Evolutionary conservation across 2,329 filamentous ascomycete species (phyloP).

Genomic region (Epichloe aotearoae): DNA sequence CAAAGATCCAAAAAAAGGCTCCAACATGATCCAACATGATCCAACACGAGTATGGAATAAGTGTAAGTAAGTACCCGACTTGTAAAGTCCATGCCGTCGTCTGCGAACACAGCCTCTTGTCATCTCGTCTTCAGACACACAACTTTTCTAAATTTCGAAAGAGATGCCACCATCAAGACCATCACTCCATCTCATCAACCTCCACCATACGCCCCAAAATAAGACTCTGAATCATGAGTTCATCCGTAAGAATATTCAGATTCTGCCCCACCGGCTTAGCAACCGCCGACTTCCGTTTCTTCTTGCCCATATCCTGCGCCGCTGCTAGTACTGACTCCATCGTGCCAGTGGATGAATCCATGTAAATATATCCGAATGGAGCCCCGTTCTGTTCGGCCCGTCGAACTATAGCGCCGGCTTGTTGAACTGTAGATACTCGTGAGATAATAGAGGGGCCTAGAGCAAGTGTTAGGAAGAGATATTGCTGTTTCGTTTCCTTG

Average conservation of each 20-base stretch:
- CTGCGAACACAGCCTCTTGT: too few relatives aligned
- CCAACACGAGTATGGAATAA: too few relatives aligned
- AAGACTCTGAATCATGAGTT: constrained; percentile 83
- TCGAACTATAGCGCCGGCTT: constrained; percentile 47
- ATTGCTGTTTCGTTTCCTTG: constrained; percentile 54
- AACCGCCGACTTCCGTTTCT: constrained; percentile 26
- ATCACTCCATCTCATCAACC: constrained; percentile 30
- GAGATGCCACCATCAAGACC: background rate
- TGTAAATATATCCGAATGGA: constrained; percentile 66
- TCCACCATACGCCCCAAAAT: constrained; percentile 73
- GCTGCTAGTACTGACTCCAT: constrained; percentile 34
- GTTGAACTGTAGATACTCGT: constrained; percentile 49
- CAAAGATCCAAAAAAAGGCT: too few relatives aligned
- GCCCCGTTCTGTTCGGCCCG: constrained; percentile 32
- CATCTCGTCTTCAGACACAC: background rate
- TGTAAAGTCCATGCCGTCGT: too few relatives aligned
- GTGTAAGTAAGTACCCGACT: too few relatives aligned
- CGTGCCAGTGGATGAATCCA: constrained; percentile 50
- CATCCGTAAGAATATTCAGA: constrained; percentile 62
- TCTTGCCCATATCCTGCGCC: constrained; percentile 16
- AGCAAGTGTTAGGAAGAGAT: constrained; percentile 67
- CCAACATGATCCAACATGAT: too few relatives aligned
- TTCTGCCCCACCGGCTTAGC: constrained; percentile 26
- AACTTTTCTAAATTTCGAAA: too few relatives aligned
- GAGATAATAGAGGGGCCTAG: constrained; percentile 56